These are phyloP conservation scores for Leucogyrophana mollusca DNA, from an alignment of 768 basidiomycete species.

Conservation along the genomic window DNA sequence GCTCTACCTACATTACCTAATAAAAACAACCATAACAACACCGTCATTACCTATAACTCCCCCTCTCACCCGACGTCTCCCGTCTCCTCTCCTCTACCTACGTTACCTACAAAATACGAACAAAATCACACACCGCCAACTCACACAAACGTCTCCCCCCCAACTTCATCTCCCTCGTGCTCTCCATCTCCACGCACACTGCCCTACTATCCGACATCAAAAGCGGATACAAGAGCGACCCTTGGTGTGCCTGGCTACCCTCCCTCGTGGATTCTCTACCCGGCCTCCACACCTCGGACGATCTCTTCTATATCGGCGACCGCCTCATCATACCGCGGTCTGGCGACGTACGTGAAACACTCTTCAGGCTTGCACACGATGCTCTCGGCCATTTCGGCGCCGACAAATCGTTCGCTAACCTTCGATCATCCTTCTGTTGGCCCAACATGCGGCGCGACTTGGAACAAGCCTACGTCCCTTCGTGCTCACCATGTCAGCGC, in stretches of 20 bases:
- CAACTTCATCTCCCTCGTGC: background rate
- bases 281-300: background rate
- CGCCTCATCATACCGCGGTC: background rate
- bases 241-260: background rate
- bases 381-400: constrained; percentile 13
- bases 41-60: too few relatives aligned
- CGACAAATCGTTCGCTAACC: constrained; percentile 7
- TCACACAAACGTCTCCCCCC: background rate
- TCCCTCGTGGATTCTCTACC: background rate
- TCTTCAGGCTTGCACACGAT: constrained; percentile 13
- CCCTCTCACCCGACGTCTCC: too few relatives aligned
- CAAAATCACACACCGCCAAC: background rate
- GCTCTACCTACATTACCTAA: too few relatives aligned
- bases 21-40: too few relatives aligned
- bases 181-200: background rate
- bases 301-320: constrained; percentile 6
- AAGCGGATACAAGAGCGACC: background rate
- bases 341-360: background rate
- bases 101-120: too few relatives aligned
- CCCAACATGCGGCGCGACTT: constrained; percentile 21
- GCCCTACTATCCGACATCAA: background rate
- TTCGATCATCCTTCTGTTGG: constrained; percentile 22
- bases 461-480: constrained; percentile 15
- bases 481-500: constrained; percentile 22
- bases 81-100: too few relatives aligned